Conservation (phyloP, 257 asterid species). For the Mentha longifolia region DNA sequence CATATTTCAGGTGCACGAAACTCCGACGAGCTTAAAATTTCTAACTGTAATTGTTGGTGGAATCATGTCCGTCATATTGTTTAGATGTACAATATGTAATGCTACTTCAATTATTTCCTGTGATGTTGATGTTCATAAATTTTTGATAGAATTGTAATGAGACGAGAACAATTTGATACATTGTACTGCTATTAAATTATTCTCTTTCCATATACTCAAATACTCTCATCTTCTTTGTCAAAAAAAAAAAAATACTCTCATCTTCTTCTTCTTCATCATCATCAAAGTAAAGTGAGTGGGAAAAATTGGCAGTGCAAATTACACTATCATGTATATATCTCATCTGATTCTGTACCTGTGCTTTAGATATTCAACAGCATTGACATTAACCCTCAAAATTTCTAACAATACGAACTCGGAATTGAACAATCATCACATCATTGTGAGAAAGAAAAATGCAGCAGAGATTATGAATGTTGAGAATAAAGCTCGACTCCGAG, state of each 20-base stretch:
- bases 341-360: constrained; percentile 27
- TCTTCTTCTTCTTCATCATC: constrained; percentile 1
- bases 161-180: constrained; percentile 22
- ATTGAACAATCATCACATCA: constrained; percentile 43
- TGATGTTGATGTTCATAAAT: constrained; percentile 46
- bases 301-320: neutral
- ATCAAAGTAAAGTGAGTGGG: neutral
- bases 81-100: constrained; percentile 16
- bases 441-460: constrained; percentile 37
- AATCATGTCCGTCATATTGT: constrained; percentile 26
- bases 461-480: constrained; percentile 33
- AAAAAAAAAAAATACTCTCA: too few relatives aligned
- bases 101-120: constrained; percentile 15
- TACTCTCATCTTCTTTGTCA: too few relatives aligned
- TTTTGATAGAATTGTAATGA: constrained; percentile 35
- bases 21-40: constrained; percentile 17
- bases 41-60: constrained; percentile 30
- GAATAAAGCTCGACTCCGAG: constrained; percentile 34
- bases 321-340: neutral
- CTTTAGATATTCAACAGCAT: constrained; percentile 19
- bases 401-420: constrained; percentile 32
- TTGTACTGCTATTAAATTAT: constrained; percentile 21
- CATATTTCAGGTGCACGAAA: constrained; percentile 33
- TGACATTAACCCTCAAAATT: constrained; percentile 37
- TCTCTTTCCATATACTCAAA: neutral